These are phyloP conservation scores for Microthlaspi erraticum DNA, from an alignment of 345 rosid genomes.

Conservation along the genomic window DNA sequence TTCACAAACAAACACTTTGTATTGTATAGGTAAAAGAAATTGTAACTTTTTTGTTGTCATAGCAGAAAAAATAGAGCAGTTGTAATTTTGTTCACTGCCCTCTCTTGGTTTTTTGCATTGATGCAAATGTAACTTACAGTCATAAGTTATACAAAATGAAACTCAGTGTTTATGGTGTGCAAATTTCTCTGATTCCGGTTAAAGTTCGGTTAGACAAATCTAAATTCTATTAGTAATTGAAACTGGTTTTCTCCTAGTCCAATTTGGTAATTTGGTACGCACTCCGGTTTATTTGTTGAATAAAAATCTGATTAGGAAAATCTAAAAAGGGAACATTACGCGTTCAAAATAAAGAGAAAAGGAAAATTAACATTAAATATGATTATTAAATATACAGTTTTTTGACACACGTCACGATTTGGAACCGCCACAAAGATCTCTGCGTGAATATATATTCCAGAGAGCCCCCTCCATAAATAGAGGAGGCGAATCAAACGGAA, in stretches of 20 bases:
- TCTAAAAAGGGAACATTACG: not conserved
- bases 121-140: conserved; percentile 20
- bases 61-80: conserved; percentile 32
- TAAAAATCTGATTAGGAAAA: not conserved
- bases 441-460: not conserved
- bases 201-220: not conserved
- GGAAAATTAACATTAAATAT: not conserved
- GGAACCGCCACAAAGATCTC: conserved; percentile 22
- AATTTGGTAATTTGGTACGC: not conserved
- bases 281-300: not conserved
- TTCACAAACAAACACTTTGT: conserved; percentile 2
- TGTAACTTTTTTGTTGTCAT: not conserved
- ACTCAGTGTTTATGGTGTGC: conserved; percentile 13
- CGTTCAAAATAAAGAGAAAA: not conserved
- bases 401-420: conserved; percentile 17
- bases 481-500: conserved; percentile 30
- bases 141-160: not conserved
- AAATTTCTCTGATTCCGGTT: not conserved
- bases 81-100: conserved; percentile 39
- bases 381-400: not conserved
- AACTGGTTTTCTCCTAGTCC: not conserved
- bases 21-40: conserved; percentile 38
- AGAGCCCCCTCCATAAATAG: conserved; percentile 26
- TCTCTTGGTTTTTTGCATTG: conserved; percentile 30
- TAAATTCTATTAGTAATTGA: not conserved